Conservation (phyloP, 2,329 filamentous ascomycete genomes). For the Sarocladiaceae sp. region DNA sequence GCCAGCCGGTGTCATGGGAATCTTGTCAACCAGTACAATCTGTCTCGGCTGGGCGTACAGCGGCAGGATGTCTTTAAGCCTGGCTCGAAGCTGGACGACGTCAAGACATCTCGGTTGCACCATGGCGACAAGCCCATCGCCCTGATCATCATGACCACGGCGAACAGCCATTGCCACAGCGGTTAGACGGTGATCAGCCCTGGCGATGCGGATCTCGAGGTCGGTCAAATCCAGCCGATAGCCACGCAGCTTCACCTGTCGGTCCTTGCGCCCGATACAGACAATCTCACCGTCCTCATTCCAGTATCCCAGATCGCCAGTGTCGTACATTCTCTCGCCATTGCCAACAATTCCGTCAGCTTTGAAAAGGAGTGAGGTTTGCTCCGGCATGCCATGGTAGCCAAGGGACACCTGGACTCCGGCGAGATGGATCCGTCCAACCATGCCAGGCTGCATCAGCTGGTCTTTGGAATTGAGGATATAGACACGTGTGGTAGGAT, state of each 20-base stretch:
- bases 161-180: slow-evolving; percentile 22
- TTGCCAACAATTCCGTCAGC: slow-evolving; percentile 16
- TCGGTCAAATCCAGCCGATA: slow-evolving; percentile 25
- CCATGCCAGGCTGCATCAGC: slow-evolving; percentile 24
- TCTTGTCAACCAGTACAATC: slow-evolving; percentile 17
- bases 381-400: slow-evolving; percentile 28
- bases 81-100: slow-evolving; percentile 5
- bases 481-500: slow-evolving; percentile 29
- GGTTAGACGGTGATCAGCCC: slow-evolving; percentile 10
- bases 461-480: slow-evolving; percentile 25
- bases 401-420: slow-evolving; percentile 35
- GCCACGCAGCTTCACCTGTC: slow-evolving; percentile 22
- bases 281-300: slow-evolving; percentile 24
- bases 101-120: slow-evolving; percentile 16
- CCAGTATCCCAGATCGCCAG: slow-evolving; percentile 31
- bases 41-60: slow-evolving; percentile 20
- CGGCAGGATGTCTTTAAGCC: slow-evolving; percentile 14
- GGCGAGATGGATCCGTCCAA: slow-evolving; percentile 35
- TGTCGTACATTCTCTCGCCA: slow-evolving; percentile 29
- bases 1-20: slow-evolving; percentile 23
- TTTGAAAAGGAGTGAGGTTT: slow-evolving; percentile 22
- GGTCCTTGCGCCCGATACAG: slow-evolving; percentile 29
- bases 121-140: slow-evolving; percentile 22
- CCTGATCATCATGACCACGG: slow-evolving; percentile 19
- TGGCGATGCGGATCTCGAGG: slow-evolving; percentile 14